phyloP scores from a whole-genome alignment of 2,329 filamentous ascomycete genomes.

The Colletotrichum sp. region DNA sequence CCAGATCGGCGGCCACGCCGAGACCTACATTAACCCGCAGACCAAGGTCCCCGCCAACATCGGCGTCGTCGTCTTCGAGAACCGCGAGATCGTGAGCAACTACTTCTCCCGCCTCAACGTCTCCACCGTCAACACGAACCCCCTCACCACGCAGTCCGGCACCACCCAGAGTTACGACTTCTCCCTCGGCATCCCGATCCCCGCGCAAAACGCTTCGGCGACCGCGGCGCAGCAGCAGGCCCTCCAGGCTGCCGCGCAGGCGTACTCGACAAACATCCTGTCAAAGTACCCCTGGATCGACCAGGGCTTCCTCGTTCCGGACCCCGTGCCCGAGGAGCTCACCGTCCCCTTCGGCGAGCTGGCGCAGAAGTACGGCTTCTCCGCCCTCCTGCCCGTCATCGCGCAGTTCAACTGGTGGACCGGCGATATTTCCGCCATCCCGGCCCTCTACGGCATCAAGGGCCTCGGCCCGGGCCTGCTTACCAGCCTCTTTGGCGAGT shows the following conservation, averaged over 20 bases:
- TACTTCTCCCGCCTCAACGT: constrained; percentile 42
- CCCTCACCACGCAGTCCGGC: neutral
- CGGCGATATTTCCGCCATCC: constrained; percentile 40
- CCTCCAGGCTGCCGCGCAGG: neutral
- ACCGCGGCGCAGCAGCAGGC: constrained; percentile 6
- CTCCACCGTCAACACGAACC: constrained; percentile 8
- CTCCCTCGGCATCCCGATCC: constrained; percentile 3
- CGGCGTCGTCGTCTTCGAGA: constrained; percentile 32
- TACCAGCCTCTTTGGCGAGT: constrained; percentile 20
- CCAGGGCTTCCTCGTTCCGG: constrained; percentile 39
- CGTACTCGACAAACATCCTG: constrained; percentile 4
- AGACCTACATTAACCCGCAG: constrained; percentile 40
- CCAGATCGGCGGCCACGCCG: constrained; percentile 43
- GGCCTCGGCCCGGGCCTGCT: constrained; percentile 27
- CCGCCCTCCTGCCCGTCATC: constrained; percentile 35
- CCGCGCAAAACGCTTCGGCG: neutral
- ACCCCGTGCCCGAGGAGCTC: constrained; percentile 49
- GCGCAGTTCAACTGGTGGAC: constrained; percentile 38
- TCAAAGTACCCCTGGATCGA: constrained; percentile 20
- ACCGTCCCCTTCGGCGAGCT: constrained; percentile 46
- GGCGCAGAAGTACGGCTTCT: constrained; percentile 43
- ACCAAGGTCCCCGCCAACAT: constrained; percentile 14
- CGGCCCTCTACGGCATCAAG: constrained; percentile 45
- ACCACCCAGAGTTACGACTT: constrained; percentile 24
- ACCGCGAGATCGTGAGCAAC: constrained; percentile 33